Evolutionary conservation across 169 alveolate genomes (phyloP).

Genomic region (Theileria annulata): DNA sequence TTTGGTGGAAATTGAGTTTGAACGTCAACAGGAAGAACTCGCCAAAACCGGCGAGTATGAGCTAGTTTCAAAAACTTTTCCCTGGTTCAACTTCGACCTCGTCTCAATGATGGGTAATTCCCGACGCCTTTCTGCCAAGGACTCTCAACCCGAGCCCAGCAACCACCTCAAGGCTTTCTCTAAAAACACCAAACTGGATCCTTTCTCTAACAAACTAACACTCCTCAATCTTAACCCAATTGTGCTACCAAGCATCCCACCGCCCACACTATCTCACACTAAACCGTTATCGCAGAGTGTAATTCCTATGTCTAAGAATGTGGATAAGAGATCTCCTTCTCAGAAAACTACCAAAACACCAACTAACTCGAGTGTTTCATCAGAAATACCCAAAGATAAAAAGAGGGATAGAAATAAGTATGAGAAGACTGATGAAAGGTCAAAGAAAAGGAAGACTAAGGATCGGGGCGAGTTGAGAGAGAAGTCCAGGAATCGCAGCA

Average conservation of each 20-base stretch:
- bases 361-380: not conserved
- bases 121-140: not conserved
- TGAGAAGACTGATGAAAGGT: not conserved
- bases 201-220: not conserved
- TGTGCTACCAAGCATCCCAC: not conserved
- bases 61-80: constrained; percentile 36
- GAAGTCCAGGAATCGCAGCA: not conserved
- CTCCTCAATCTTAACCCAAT: not conserved
- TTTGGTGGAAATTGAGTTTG: constrained; percentile 52
- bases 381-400: not conserved
- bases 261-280: not conserved
- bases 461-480: not conserved
- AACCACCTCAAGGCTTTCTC: not conserved
- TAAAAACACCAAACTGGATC: not conserved
- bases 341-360: not conserved
- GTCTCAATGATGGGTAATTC: constrained; percentile 38
- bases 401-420: not conserved
- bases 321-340: not conserved
- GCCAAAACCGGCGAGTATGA: constrained; percentile 47
- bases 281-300: not conserved
- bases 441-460: not conserved
- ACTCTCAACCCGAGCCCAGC: not conserved
- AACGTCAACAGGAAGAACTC: constrained; percentile 51
- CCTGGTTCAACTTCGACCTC: constrained; percentile 57
- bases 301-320: no score